Percentiles rank a stretch among this genome's conserved stretches.
phyloP scores from a whole-genome alignment of 225 moss, liverwort and hornwort genomes.

The Marchantia paleacea region DNA sequence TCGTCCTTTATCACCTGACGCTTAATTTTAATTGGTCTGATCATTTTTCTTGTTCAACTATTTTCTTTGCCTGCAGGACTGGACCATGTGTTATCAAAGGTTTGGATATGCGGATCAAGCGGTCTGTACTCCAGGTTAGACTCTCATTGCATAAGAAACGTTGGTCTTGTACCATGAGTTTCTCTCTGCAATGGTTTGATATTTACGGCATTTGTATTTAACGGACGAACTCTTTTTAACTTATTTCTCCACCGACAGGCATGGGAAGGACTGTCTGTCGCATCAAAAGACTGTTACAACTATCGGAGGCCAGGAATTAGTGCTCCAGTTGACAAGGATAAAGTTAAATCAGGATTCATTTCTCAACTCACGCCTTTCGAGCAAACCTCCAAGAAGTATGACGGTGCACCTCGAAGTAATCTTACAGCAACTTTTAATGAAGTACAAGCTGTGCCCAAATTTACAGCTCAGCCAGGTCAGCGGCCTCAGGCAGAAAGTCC shows the following conservation, averaged over 20 bases:
- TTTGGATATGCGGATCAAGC: slow-evolving; percentile 49
- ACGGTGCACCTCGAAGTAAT: slow-evolving; percentile 5
- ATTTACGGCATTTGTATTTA: background rate
- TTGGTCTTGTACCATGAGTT: background rate
- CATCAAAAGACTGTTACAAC: slow-evolving; percentile 41
- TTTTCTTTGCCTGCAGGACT: slow-evolving; percentile 40
- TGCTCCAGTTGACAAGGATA: slow-evolving; percentile 51
- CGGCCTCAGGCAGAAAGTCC: background rate
- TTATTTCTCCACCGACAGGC: slow-evolving; percentile 37
- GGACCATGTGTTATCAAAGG: slow-evolving; percentile 39
- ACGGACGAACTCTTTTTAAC: background rate
- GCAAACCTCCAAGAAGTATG: slow-evolving; percentile 5
- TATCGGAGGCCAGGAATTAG: slow-evolving; percentile 80
- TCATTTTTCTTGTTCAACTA: background rate
- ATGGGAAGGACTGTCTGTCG: slow-evolving; percentile 63
- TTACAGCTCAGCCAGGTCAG: background rate
- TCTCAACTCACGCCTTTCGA: background rate
- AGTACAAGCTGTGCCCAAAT: slow-evolving; percentile 14
- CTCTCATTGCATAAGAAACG: background rate
- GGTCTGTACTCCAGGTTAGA: slow-evolving; percentile 54
- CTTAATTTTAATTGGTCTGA: background rate
- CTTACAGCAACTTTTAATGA: slow-evolving; percentile 5
- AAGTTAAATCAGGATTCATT: slow-evolving; percentile 2
- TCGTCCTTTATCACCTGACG: too few species aligned
- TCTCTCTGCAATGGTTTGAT: background rate